These are phyloP conservation scores for Crucibulum laeve DNA, from an alignment of 768 basidiomycete genomes.

Conservation along the genomic window DNA sequence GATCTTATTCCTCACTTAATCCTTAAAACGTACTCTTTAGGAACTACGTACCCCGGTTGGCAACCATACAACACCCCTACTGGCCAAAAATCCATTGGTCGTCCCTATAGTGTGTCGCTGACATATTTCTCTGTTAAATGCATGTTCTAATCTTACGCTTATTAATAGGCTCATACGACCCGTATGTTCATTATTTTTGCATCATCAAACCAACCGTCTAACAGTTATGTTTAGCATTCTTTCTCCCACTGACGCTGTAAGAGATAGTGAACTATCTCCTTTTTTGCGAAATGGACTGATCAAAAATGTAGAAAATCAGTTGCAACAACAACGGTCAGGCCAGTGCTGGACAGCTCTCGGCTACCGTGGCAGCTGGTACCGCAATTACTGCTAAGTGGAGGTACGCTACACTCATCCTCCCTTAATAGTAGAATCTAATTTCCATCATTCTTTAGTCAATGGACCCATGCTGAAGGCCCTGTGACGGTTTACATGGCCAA, in stretches of 20 bases:
- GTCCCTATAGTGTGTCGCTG: constrained; percentile 26
- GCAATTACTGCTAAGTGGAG: constrained; percentile 29
- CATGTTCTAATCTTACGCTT: neutral
- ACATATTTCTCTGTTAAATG: neutral
- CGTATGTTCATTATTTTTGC: constrained; percentile 19
- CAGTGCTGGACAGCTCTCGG: constrained; percentile 23
- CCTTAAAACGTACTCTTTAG: constrained; percentile 6
- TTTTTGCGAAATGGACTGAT: too few relatives aligned
- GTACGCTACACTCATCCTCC: too few relatives aligned
- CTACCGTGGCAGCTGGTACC: constrained; percentile 27
- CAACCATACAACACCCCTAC: constrained; percentile 27
- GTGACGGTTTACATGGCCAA: constrained; percentile 34
- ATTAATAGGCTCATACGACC: constrained; percentile 23
- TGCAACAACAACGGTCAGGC: constrained; percentile 33
- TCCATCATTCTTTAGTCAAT: too few relatives aligned
- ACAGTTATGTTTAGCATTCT: constrained; percentile 14
- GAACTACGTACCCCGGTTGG: constrained; percentile 26
- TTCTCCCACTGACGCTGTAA: constrained; percentile 11
- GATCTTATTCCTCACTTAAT: neutral
- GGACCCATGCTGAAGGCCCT: constrained; percentile 29
- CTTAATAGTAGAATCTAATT: too few relatives aligned
- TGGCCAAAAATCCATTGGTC: constrained; percentile 28
- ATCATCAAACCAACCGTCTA: neutral
- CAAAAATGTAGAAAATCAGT: constrained; percentile 25
- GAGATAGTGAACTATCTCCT: too few relatives aligned